Conservation (phyloP, 495 filamentous ascomycete species). For the Cenococcum geophilum region DNA sequence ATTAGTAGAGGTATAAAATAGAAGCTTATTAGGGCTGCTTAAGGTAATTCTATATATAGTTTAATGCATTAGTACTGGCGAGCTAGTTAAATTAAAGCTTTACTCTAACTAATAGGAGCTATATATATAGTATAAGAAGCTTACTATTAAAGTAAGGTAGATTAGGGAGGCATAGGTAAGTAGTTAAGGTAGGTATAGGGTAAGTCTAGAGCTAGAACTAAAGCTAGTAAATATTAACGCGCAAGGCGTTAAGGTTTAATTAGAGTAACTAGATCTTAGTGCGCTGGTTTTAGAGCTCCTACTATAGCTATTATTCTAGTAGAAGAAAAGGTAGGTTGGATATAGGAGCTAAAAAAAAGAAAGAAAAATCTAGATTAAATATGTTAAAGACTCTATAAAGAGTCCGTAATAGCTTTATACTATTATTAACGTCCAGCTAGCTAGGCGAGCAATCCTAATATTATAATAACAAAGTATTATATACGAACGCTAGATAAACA, state of each 20-base stretch:
- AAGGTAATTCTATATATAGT: background rate
- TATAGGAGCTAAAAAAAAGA: no score
- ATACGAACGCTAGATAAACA: no score
- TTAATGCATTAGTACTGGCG: background rate
- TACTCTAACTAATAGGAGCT: no score
- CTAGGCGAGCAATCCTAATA: background rate
- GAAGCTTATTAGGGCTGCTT: background rate
- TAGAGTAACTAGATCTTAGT: no score
- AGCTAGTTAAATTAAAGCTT: background rate
- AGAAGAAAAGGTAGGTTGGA: background rate
- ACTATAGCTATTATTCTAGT: background rate
- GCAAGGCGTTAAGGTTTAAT: no score
- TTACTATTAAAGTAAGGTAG: background rate
- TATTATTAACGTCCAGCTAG: background rate
- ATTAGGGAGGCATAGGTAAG: background rate
- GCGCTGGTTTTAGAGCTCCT: background rate
- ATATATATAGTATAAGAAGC: no score
- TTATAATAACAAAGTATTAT: no score
- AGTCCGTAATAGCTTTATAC: background rate
- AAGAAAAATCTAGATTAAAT: no score
- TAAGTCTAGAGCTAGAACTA: background rate
- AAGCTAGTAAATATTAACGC: background rate
- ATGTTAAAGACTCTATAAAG: background rate
- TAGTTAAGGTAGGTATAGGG: background rate
- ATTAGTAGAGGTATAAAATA: background rate